Evolutionary conservation across 257 asterid genomes (phyloP).

Genomic region (Solanum etuberosum): DNA sequence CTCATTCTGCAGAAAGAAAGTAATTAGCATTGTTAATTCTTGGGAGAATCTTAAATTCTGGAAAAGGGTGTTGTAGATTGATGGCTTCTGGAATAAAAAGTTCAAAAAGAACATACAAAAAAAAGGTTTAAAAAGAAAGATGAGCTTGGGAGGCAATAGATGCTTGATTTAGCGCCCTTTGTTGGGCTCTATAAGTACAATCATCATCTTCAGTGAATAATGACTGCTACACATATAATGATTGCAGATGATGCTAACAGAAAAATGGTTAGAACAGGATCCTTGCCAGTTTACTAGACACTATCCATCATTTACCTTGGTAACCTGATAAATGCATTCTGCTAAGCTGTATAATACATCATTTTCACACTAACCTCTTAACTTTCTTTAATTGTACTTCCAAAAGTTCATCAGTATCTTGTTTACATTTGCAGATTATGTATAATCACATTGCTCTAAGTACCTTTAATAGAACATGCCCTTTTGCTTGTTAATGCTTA

Average conservation of each 20-base stretch:
- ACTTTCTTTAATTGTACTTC: background rate
- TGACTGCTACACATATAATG: background rate
- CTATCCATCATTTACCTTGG: background rate
- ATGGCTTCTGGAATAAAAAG: background rate
- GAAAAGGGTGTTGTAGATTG: background rate
- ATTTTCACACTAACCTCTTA: background rate
- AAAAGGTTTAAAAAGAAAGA: background rate
- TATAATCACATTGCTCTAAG: background rate
- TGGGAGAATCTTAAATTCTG: background rate
- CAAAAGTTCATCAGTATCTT: background rate
- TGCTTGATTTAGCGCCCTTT: background rate
- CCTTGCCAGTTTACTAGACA: background rate
- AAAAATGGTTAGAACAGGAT: background rate
- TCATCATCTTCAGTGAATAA: background rate
- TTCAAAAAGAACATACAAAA: background rate
- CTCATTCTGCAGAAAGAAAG: background rate
- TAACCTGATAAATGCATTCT: background rate
- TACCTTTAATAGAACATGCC: background rate
- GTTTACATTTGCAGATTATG: background rate
- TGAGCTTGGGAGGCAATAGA: background rate
- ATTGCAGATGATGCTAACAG: background rate
- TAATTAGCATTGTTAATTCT: background rate
- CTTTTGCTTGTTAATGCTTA: conserved; percentile 12
- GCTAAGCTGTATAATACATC: background rate
- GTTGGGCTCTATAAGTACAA: background rate